Evolutionary conservation across 2,329 filamentous ascomycete species (phyloP).

Genomic region (Xylariaceae sp.): DNA sequence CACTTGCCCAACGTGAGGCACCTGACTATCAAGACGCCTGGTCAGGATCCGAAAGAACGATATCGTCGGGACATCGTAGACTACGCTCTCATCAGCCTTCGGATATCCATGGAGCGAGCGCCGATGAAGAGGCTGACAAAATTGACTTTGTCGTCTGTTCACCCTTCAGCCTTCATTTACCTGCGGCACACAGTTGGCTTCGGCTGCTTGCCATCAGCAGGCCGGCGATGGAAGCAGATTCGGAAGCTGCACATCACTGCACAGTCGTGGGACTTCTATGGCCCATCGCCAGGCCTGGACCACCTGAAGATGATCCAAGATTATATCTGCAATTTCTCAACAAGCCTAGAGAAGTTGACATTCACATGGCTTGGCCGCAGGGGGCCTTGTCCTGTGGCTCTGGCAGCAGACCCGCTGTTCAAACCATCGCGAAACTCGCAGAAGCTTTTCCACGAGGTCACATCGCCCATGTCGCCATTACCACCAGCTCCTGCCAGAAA

Average conservation of each 20-base stretch:
- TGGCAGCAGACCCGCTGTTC: slow-evolving; percentile 68
- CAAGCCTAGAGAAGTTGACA: slow-evolving; percentile 62
- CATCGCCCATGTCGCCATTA: slow-evolving; percentile 59
- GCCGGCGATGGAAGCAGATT: slow-evolving; percentile 74
- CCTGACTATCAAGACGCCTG: slow-evolving; percentile 72
- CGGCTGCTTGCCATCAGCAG: slow-evolving; percentile 68
- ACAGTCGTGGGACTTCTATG: slow-evolving; percentile 63
- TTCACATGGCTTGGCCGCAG: slow-evolving; percentile 74
- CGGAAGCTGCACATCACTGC: slow-evolving; percentile 68
- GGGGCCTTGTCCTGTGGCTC: slow-evolving; percentile 69
- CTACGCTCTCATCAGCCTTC: slow-evolving; percentile 82
- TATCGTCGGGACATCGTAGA: slow-evolving; percentile 77
- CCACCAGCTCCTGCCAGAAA: slow-evolving; percentile 47
- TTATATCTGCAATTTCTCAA: slow-evolving; percentile 69
- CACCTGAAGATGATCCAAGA: slow-evolving; percentile 77
- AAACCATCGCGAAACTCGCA: slow-evolving; percentile 46
- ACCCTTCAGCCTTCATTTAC: slow-evolving; percentile 72
- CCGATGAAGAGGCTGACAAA: slow-evolving; percentile 62
- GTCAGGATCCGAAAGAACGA: slow-evolving; percentile 62
- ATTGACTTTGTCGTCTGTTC: slow-evolving; percentile 68
- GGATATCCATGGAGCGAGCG: slow-evolving; percentile 75
- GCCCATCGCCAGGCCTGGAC: slow-evolving; percentile 56
- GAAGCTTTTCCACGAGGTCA: slow-evolving; percentile 63
- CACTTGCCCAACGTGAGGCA: slow-evolving; percentile 67
- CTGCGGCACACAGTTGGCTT: slow-evolving; percentile 71